Percentiles rank a stretch among this genome's conserved stretches.
Evolutionary conservation across 768 basidiomycete species (phyloP).

Genomic region (Hericium alpestre): DNA sequence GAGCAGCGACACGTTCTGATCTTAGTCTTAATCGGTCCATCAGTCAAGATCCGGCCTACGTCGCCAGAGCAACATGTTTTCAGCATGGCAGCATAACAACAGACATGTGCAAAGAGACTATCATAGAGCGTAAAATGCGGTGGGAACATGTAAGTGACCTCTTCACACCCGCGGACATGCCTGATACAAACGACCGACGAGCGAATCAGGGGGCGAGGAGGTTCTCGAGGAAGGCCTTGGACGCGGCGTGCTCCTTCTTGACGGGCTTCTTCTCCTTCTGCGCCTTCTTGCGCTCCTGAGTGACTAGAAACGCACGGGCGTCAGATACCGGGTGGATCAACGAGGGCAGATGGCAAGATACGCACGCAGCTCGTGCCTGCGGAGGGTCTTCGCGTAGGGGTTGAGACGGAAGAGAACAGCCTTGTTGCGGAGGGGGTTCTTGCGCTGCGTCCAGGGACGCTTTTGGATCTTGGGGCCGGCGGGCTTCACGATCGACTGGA

Average conservation of each 20-base stretch:
- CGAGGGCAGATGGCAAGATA: constrained; percentile 16
- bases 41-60: neutral
- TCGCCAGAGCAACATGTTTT: constrained; percentile 12
- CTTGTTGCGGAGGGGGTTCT: constrained; percentile 95
- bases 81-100: constrained; percentile 14
- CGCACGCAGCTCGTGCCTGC: constrained; percentile 80
- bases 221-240: constrained; percentile 74
- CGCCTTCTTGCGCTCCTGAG: constrained; percentile 61
- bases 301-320: constrained; percentile 36
- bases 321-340: neutral
- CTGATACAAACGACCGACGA: neutral
- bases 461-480: constrained; percentile 78
- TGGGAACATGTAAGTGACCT: neutral
- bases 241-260: constrained; percentile 52
- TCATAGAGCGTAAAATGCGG: neutral
- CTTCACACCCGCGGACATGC: neutral
- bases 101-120: constrained; percentile 3
- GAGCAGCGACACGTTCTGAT: no score
- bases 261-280: constrained; percentile 54
- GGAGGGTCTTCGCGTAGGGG: constrained; percentile 93
- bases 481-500: constrained; percentile 91
- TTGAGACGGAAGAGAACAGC: constrained; percentile 93
- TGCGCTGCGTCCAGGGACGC: constrained; percentile 97
- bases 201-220: constrained; percentile 70
- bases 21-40: no score